These are phyloP conservation scores for Rhizomucor pusillus DNA, from an alignment of 371 early-diverging fungal genomes.

Conservation along the genomic window DNA sequence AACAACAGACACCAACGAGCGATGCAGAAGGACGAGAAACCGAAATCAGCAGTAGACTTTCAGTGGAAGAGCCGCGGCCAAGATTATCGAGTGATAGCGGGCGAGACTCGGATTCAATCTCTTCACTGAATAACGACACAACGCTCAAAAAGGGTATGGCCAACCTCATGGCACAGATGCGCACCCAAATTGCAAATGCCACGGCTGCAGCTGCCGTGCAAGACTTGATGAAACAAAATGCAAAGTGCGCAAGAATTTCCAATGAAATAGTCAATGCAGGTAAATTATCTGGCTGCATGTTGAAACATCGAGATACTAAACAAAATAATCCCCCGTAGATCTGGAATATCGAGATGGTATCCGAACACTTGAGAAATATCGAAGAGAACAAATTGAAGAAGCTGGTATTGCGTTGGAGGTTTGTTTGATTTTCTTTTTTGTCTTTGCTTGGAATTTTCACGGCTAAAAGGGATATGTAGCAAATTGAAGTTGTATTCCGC, in stretches of 20 bases:
- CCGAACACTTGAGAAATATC: conserved; percentile 42
- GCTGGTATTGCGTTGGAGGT: conserved; percentile 45
- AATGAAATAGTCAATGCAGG: conserved; percentile 58
- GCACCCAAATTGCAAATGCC: conserved; percentile 40
- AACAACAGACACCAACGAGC: conserved; percentile 18
- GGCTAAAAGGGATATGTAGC: conserved; percentile 20
- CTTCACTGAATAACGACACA: conserved; percentile 19
- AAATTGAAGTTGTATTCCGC: conserved; percentile 44
- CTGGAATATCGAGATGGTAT: conserved; percentile 57
- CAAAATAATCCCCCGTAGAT: conserved; percentile 35
- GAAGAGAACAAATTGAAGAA: conserved; percentile 45
- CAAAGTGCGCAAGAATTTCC: conserved; percentile 42
- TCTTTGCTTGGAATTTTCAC: not conserved
- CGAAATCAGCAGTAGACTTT: conserved; percentile 9
- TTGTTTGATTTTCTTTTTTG: conserved; percentile 1
- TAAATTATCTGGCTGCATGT: conserved; percentile 13
- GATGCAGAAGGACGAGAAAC: conserved; percentile 7
- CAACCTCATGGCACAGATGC: conserved; percentile 44
- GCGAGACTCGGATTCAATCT: conserved; percentile 23
- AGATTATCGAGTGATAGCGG: conserved; percentile 33
- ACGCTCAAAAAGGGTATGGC: conserved; percentile 37
- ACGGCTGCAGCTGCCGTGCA: conserved; percentile 28
- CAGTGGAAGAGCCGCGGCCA: conserved; percentile 29
- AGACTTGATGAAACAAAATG: conserved; percentile 37
- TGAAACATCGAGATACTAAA: not conserved